Conservation (phyloP, 345 rosid species). For the Eucalyptus coolabah region DNA sequence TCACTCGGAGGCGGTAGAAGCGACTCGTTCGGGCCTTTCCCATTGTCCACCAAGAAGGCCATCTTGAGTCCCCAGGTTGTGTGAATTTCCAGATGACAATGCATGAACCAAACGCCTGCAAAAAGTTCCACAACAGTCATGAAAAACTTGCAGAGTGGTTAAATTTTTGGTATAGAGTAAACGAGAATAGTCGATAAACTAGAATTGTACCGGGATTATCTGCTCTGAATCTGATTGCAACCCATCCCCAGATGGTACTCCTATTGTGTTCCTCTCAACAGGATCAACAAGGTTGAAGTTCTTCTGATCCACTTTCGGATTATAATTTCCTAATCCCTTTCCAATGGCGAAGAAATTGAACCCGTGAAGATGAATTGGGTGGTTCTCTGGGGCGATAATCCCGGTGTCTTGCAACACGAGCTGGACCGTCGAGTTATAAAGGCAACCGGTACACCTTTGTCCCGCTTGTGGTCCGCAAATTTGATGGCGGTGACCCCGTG, state of each 20-base stretch:
- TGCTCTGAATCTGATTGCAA: neutral
- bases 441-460: neutral
- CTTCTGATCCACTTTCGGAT: neutral
- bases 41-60: neutral
- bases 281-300: neutral
- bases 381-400: neutral
- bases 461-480: neutral
- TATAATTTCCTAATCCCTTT: neutral
- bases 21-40: neutral
- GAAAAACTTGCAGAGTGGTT: neutral
- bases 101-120: conserved; percentile 77
- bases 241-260: neutral
- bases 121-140: neutral
- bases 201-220: conserved; percentile 57
- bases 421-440: neutral
- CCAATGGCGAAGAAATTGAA: neutral
- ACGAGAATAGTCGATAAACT: neutral
- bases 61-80: neutral
- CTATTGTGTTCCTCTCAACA: neutral
- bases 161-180: neutral
- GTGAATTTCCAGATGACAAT: neutral
- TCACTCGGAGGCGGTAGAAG: conserved; percentile 31
- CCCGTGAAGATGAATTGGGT: neutral
- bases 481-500: neutral
- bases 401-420: neutral